Evolutionary conservation across 495 filamentous ascomycete species (phyloP), one percentile per base, ranked within the genome.

Genomic region (Penicillium verhagenii): DNA sequence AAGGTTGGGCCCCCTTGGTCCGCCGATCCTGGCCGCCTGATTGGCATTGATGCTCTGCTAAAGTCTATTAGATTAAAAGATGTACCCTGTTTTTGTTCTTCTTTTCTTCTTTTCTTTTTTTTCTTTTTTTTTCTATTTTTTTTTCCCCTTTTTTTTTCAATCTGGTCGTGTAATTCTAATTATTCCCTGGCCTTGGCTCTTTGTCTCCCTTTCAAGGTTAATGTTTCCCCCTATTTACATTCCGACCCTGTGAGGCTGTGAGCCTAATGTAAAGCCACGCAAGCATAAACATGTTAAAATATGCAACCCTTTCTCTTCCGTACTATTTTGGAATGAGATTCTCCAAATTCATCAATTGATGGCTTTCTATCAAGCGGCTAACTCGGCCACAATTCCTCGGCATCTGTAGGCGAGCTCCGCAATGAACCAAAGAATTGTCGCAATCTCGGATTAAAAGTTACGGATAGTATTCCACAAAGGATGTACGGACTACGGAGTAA

Each of bases 1-100:
- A 75, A 75, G 72, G 72, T 75, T 75, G 66, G 72, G 55, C 55
- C 53, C 54, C 57, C 62, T 63, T 66, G 54, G 44, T 57, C 53
- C 56, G 65, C 59, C 54, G 59, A 65, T 63, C 65, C 56, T 63
- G 56, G 51, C 29, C 50, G 35, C 52, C 57, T 66, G 45, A 66
- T 61, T 64, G 60, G 60, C 44, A 56, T 48, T 38, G 37, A 47
- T 52, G 43, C 47, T 52, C 52, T 21, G 40, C 40, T 44, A 54
- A 66, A 66, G 56, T 61, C 44, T 59, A 56, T 54, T 61, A 58
- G 38, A 66, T 57, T 58, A 51, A 47, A 52, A 43, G 20, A 31
- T 20, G 16, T 39, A 29, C 47, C 47, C 47, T 39, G 47, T 50
- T 50, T 58, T 56, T 38, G 7, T 46, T 44, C 50, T 57, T 53